A percentile compares a stretch with the other conserved stretches of the same genome.
These are phyloP conservation scores for Phytophthora macrochlamydospora DNA, from an alignment of 352 stramenopile species.

Conservation along the genomic window DNA sequence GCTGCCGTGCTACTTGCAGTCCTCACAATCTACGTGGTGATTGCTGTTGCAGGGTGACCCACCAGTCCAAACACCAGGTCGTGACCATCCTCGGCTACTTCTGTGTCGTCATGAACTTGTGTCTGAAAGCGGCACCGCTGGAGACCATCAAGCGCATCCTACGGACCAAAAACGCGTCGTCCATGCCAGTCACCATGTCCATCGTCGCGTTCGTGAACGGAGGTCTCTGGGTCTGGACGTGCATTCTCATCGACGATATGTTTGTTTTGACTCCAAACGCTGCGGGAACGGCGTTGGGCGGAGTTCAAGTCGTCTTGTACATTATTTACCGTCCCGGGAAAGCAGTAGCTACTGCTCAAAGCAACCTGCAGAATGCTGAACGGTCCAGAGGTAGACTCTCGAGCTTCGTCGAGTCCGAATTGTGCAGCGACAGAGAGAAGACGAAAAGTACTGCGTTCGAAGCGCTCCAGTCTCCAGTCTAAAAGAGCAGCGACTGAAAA, in stretches of 20 bases:
- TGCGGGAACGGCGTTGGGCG: conserved; percentile 26
- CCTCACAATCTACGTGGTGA: conserved; percentile 7
- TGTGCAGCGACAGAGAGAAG: neutral
- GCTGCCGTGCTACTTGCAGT: neutral
- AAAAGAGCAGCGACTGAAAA: neutral
- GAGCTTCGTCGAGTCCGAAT: neutral
- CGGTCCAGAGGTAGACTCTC: neutral
- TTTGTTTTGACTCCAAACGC: conserved; percentile 27
- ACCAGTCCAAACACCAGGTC: conserved; percentile 15
- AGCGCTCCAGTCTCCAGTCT: conserved; percentile 6
- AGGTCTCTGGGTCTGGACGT: conserved; percentile 15
- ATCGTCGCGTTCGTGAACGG: conserved; percentile 13
- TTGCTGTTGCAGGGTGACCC: conserved; percentile 11
- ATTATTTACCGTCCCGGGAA: conserved; percentile 11
- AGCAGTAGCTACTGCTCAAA: neutral
- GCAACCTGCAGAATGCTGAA: neutral
- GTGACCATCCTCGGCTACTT: conserved; percentile 18
- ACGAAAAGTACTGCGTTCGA: conserved; percentile 11
- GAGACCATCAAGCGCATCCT: conserved; percentile 17
- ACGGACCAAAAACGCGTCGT: conserved; percentile 17
- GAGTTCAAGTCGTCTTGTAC: conserved; percentile 28
- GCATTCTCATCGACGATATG: conserved; percentile 7
- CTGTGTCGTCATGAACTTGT: conserved; percentile 17
- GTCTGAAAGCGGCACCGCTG: conserved; percentile 17
- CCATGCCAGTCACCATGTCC: conserved; percentile 15